Conservation (phyloP, 768 basidiomycete genomes). For the Leccinum subtestaceum region DNA sequence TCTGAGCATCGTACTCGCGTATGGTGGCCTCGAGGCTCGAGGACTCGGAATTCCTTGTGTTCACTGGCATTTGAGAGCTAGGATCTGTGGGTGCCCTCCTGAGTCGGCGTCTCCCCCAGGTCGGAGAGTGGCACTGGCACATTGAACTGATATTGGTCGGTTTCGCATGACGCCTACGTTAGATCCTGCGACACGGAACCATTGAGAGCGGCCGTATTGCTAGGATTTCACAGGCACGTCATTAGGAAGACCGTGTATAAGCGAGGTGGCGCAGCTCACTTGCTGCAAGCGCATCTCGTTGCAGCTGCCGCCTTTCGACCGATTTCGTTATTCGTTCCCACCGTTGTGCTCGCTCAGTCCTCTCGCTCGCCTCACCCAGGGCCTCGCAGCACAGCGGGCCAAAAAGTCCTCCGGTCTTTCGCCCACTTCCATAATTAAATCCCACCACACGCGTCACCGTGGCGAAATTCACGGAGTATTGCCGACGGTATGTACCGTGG, state of each 20-base stretch:
- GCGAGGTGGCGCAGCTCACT: not conserved
- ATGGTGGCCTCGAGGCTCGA: conserved; percentile 17
- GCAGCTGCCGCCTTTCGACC: not conserved
- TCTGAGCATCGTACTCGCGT: conserved; percentile 24
- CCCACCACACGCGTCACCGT: no score
- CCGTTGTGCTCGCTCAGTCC: not conserved
- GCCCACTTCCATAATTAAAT: not conserved
- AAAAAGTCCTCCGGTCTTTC: no score
- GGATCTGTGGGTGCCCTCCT: conserved; percentile 38
- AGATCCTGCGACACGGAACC: conserved; percentile 45
- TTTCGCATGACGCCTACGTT: no score
- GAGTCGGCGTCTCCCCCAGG: conserved; percentile 39
- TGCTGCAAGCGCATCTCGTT: not conserved
- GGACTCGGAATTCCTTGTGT: conserved; percentile 15
- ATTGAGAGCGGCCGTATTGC: conserved; percentile 35
- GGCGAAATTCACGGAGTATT: no score
- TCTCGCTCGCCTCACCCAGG: no score
- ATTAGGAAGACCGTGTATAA: not conserved
- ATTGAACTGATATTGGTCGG: conserved; percentile 37
- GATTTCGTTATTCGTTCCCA: not conserved
- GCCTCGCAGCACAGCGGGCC: no score
- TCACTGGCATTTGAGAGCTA: conserved; percentile 32
- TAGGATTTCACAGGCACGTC: no score
- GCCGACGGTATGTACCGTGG: no score
- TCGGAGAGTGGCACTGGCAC: conserved; percentile 50